Percentiles rank a stretch among this genome's conserved stretches.
Evolutionary conservation across 2,329 filamentous ascomycete species (phyloP).

Genomic region (Blastomyces gilchristii): DNA sequence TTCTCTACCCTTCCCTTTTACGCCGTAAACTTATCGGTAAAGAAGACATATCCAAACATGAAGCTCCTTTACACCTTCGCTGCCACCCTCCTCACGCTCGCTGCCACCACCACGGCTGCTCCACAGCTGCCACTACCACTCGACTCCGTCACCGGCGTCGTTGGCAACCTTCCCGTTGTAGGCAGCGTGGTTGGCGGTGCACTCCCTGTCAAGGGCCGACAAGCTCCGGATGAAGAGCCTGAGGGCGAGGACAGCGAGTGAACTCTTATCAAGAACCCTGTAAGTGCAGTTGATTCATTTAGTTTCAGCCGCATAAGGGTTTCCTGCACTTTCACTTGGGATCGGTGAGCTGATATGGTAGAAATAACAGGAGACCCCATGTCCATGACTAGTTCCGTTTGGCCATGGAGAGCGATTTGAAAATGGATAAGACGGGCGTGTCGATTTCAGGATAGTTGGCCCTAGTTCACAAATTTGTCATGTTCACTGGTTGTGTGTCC

Average conservation of each 20-base stretch:
- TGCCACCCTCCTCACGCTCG: neutral
- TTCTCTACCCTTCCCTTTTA: neutral
- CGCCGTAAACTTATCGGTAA: neutral
- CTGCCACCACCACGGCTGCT: neutral
- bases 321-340: neutral
- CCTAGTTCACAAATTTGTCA: neutral
- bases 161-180: neutral
- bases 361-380: too few relatives aligned
- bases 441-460: neutral
- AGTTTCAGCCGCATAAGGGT: neutral
- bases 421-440: neutral
- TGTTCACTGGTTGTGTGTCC: neutral
- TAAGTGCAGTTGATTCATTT: neutral
- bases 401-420: neutral
- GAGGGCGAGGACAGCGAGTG: neutral
- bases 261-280: neutral
- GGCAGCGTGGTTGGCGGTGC: slow-evolving; percentile 20
- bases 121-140: neutral
- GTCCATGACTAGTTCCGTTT: neutral
- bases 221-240: neutral
- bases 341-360: neutral
- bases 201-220: slow-evolving; percentile 6
- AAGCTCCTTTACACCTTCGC: neutral
- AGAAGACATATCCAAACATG: neutral
- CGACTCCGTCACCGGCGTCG: neutral